phyloP scores from a whole-genome alignment of 2,329 filamentous ascomycete species.

The Phialophora expanda region DNA sequence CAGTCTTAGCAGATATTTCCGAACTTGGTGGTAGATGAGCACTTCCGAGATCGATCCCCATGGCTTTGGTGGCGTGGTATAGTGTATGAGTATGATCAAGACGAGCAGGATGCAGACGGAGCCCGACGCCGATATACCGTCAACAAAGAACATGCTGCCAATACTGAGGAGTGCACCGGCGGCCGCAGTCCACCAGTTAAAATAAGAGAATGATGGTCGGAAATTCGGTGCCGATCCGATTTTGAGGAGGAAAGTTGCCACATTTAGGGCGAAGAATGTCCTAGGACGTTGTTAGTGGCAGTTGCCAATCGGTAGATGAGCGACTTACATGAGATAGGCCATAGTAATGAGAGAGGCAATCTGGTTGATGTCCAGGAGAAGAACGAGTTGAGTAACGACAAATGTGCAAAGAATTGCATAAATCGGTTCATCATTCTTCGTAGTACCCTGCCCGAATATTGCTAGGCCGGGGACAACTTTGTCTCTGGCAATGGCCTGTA shows the following conservation, averaged over 20 bases:
- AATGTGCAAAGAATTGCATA: slow-evolving; percentile 79
- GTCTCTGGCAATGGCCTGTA: slow-evolving; percentile 82
- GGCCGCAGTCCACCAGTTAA: slow-evolving; percentile 82
- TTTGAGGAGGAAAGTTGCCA: slow-evolving; percentile 85
- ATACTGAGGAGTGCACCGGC: slow-evolving; percentile 76
- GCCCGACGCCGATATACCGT: slow-evolving; percentile 76
- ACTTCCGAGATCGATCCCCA: slow-evolving; percentile 86
- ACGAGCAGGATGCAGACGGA: slow-evolving; percentile 75
- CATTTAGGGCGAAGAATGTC: slow-evolving; percentile 85
- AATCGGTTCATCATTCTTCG: slow-evolving; percentile 73
- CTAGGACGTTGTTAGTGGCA: slow-evolving; percentile 22
- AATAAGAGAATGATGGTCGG: slow-evolving; percentile 84
- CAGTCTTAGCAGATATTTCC: slow-evolving; percentile 83
- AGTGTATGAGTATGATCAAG: slow-evolving; percentile 85
- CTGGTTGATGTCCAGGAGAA: slow-evolving; percentile 83
- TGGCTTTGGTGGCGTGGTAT: slow-evolving; percentile 79
- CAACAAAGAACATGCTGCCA: slow-evolving; percentile 87
- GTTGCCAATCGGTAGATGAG: not conserved
- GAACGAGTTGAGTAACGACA: slow-evolving; percentile 74
- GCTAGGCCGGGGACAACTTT: slow-evolving; percentile 76
- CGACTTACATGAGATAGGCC: slow-evolving; percentile 75
- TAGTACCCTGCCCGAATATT: slow-evolving; percentile 75
- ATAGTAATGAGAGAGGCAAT: slow-evolving; percentile 90
- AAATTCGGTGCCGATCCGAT: slow-evolving; percentile 89
- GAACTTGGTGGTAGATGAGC: slow-evolving; percentile 84